A percentile compares a stretch with the other conserved stretches of the same genome.
Evolutionary conservation across 441 rosid genomes (phyloP).

Genomic region (Manihot esculenta): DNA sequence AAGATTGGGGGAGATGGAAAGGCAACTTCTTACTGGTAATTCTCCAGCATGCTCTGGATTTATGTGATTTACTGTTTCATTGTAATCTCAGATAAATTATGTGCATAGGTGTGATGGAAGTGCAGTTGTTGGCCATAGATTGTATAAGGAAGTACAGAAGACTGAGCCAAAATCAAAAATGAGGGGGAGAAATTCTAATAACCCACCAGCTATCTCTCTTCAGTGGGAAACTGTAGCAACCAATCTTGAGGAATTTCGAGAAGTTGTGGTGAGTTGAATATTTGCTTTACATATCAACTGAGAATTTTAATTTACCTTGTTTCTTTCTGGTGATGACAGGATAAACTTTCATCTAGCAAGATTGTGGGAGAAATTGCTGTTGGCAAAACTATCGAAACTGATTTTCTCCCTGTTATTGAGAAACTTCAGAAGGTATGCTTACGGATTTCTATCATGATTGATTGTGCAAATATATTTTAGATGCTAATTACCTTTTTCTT

Average conservation of each 20-base stretch:
- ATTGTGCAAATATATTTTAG: conserved; percentile 6
- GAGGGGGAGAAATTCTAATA: conserved; percentile 36
- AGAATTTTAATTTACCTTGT: conserved; percentile 17
- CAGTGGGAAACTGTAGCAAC: conserved; percentile 85
- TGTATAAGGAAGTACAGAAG: conserved; percentile 59
- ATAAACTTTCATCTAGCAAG: conserved; percentile 58
- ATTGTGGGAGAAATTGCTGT: conserved; percentile 45
- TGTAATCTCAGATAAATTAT: conserved; percentile 14
- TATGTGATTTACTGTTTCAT: conserved; percentile 19
- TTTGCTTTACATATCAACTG: conserved; percentile 14
- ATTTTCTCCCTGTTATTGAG: conserved; percentile 56
- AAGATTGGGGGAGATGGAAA: conserved; percentile 61
- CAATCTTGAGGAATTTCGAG: conserved; percentile 59
- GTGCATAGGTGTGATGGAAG: conserved; percentile 69
- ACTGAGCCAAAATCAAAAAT: conserved; percentile 28
- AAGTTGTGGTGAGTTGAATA: conserved; percentile 48
- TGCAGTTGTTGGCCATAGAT: conserved; percentile 61
- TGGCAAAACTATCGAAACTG: conserved; percentile 50
- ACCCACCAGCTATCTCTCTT: conserved; percentile 26
- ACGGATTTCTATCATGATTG: background rate
- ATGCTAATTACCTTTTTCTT: background rate
- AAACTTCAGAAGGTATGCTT: conserved; percentile 57
- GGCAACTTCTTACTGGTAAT: conserved; percentile 72
- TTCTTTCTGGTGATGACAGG: conserved; percentile 45
- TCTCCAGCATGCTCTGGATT: conserved; percentile 22